Conservation (phyloP, 345 rosid species). For the Eutrema heterophyllum region DNA sequence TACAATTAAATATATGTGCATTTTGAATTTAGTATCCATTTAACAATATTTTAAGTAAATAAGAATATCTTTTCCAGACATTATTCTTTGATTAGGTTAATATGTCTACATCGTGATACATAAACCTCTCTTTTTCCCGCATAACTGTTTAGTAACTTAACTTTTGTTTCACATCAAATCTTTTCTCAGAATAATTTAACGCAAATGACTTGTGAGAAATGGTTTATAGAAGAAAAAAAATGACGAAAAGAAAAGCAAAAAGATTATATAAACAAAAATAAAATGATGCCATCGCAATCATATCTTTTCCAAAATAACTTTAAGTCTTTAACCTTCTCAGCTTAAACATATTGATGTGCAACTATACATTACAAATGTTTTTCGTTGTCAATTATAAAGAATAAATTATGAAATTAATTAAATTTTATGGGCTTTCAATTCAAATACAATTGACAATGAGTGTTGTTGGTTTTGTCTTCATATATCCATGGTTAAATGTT, state of each 20-base stretch:
- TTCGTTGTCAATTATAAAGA: neutral
- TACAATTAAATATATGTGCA: conserved; percentile 10
- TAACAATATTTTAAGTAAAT: conserved; percentile 9
- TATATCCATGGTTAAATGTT: too few species aligned
- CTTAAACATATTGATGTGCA: neutral
- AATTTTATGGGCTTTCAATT: too few species aligned
- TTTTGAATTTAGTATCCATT: conserved; percentile 21
- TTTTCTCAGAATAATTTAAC: conserved; percentile 9
- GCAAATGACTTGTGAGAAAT: conserved; percentile 8
- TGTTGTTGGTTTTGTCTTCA: too few species aligned
- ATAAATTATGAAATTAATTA: neutral
- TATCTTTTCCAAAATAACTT: neutral
- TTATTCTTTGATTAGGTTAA: conserved; percentile 26
- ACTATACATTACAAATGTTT: neutral
- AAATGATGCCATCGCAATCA: neutral
- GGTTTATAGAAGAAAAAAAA: neutral
- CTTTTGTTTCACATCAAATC: conserved; percentile 26
- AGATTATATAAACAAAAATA: neutral
- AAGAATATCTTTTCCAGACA: conserved; percentile 16
- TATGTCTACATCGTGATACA: conserved; percentile 26
- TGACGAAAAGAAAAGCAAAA: neutral
- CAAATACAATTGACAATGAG: too few species aligned
- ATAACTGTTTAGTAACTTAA: conserved; percentile 7
- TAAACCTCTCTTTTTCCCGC: conserved; percentile 29
- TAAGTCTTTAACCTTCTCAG: neutral